Evolutionary conservation across 371 early-diverging fungal species (phyloP), one percentile per base, ranked within the genome.

Genomic region (Lichtheimia ramosa): DNA sequence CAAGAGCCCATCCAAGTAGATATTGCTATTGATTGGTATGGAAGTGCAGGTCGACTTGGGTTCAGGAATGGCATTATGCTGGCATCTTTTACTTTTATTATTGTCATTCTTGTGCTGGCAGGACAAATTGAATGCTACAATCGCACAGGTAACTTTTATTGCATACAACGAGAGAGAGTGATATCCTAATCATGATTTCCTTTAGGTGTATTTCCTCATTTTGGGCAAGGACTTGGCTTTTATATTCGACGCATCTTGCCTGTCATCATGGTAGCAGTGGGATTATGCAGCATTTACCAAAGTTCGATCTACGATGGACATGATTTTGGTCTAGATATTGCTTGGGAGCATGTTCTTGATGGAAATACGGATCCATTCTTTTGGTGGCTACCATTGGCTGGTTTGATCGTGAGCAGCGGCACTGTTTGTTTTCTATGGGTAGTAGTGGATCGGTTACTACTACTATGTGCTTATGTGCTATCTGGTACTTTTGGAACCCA

Each of bases 21-120:
- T 23, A 61, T 91, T 24, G 64, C 70, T 1, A 75, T 91, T 24
- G 89, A 91, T 71, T 86, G 79, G 83, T 91, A 90, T 65, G 88
- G 89, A 15, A 88, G 90, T 58, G 69, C 90, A 39, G 89, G 89
- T 48, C 82, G 90, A 18, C 64, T 87, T 27, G 82, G 90, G 6
- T 89, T 88, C 61, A 76, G 92, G 25, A 86, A 89, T 52, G 85
- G 90, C 13, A 88, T 89, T 63, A 86, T 89, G 51, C 65, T 90
- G 24, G 74, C 87, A 13, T 82, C 86, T 0, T 81, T 90, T 59
- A 77, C 89, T 1, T 89, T 87, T 63, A 70, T 89, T 8, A 83
- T 86, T 56, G 88, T 87, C 4, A 69, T 86, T 16, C 57, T 88
- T 58, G 80, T 86, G 5, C 62, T 89, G 55, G 65, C 71, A 18